Evolutionary conservation across 768 basidiomycete genomes (phyloP), one percentile per base, ranked within the genome.

Genomic region (Mycena belliarum): DNA sequence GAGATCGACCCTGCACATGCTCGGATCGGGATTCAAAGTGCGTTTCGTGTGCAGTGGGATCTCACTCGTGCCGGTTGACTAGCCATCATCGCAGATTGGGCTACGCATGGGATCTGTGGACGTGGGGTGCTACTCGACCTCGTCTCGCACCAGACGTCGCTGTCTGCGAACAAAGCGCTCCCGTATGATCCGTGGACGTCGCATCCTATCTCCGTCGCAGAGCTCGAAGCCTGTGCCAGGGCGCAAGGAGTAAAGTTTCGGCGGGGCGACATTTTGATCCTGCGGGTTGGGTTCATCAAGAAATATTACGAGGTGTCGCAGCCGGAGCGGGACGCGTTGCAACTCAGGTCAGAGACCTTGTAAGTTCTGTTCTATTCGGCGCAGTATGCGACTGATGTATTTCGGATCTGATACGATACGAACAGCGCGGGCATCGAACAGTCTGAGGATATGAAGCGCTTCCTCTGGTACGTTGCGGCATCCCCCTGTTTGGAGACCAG

Each of bases 21-120:
- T 52, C 82, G 79, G 62, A 76, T 85, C 53, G 87, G 86, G 6
- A 85, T 89, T 24, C 87, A 89, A 64, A 87, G 87, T 88, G 59
- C 3, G 85, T 75, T n/a, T 42, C 49, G 18, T 33, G 18, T 7
- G 18, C 51, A 42, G 20, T 53, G 21, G n/a, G 18, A 26, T 49
- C 21, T 18, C 16, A 11, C 23, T n/a, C 32, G 12, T 23, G 38
- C 51, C 41, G 46, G 48, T 43, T 65, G 45, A 38, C 48, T 37
- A 29, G 6, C 52, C 35, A 38, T 21, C 15, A 55, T 38, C 33
- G 15, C 43, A 88, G 87, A 88, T 65, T 88, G 85, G 87, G 83
- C 87, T 1, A 78, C 77, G 20, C 87, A 87, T 64, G 86, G 87
- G 1, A 87, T 88, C 41, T 85, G 84, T 50, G 86, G 87, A 1